Percentiles rank a stretch among this genome's conserved stretches.
Evolutionary conservation across 1,139 yeast species (phyloP).

Genomic region (Pichia sp.): DNA sequence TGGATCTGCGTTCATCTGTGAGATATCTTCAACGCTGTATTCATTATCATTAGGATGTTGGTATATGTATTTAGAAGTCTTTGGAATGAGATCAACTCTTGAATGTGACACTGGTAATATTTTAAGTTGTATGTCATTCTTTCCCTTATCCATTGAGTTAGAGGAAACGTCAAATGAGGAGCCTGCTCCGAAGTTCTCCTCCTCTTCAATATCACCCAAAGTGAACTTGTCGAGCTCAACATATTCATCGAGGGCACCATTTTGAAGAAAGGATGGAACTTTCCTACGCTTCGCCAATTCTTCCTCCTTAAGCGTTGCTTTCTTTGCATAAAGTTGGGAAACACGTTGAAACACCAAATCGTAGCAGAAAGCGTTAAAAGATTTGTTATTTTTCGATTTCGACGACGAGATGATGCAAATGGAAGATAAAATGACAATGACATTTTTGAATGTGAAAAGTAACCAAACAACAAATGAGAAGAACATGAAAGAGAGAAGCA

Average conservation of each 20-base stretch:
- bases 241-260: neutral
- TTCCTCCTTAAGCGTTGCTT: conserved; percentile 14
- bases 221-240: conserved; percentile 1
- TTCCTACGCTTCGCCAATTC: conserved; percentile 14
- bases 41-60: neutral
- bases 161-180: no score
- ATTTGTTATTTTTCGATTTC: conserved; percentile 5
- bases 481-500: conserved; percentile 67
- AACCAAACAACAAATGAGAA: conserved; percentile 73
- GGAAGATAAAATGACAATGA: conserved; percentile 22
- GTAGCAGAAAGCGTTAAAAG: conserved; percentile 19
- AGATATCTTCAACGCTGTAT: no score
- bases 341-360: conserved; percentile 23
- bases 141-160: neutral
- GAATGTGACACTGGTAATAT: conserved; percentile 10
- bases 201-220: neutral
- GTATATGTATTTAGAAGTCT: conserved; percentile 2
- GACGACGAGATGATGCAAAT: conserved; percentile 16
- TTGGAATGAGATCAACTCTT: conserved; percentile 4
- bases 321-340: conserved; percentile 19
- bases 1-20: conserved; percentile 1
- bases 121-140: no score
- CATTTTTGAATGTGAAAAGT: conserved; percentile 54
- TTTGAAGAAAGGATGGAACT: conserved; percentile 14
- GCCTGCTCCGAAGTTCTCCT: no score